Evolutionary conservation across 2,329 filamentous ascomycete species (phyloP).

Genomic region (Lecanosticta acicola): DNA sequence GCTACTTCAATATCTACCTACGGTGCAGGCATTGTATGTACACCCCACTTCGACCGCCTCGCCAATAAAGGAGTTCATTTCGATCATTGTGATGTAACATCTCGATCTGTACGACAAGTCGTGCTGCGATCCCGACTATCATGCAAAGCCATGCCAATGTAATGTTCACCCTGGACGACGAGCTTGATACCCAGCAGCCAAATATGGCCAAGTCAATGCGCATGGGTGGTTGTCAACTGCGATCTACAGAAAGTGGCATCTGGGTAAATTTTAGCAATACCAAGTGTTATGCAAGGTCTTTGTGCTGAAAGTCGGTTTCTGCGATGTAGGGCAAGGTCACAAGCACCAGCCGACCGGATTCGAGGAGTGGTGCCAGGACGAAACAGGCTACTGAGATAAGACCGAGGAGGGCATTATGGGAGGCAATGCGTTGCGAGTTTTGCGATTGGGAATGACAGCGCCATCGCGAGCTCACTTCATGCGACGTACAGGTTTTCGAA

Average conservation of each 20-base stretch:
- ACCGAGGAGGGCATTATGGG: no score
- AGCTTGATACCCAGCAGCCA: slow-evolving; percentile 47
- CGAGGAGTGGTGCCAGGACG: slow-evolving; percentile 50
- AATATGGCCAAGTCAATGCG: slow-evolving; percentile 50
- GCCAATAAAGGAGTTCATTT: slow-evolving; percentile 48
- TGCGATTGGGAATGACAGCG: no score
- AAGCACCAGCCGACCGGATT: slow-evolving; percentile 47
- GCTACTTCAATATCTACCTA: slow-evolving; percentile 44
- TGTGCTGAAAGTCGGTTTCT: no score
- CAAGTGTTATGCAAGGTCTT: no score
- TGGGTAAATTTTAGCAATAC: no score
- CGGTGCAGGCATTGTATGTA: slow-evolving; percentile 48
- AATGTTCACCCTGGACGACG: slow-evolving; percentile 46
- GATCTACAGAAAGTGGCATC: slow-evolving; percentile 52
- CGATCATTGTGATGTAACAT: slow-evolving; percentile 53
- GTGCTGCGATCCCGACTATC: slow-evolving; percentile 47
- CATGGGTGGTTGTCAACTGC: slow-evolving; percentile 46
- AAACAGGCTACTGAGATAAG: no score
- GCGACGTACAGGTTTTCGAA: no score
- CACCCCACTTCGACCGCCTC: slow-evolving; percentile 48
- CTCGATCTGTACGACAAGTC: slow-evolving; percentile 49
- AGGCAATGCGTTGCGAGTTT: no score
- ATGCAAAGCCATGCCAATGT: slow-evolving; percentile 52
- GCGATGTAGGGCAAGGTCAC: slow-evolving; percentile 28
- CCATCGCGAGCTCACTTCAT: no score